phyloP scores from a whole-genome alignment of 805 yeast genomes.

The Lipomyces lipofer region DNA sequence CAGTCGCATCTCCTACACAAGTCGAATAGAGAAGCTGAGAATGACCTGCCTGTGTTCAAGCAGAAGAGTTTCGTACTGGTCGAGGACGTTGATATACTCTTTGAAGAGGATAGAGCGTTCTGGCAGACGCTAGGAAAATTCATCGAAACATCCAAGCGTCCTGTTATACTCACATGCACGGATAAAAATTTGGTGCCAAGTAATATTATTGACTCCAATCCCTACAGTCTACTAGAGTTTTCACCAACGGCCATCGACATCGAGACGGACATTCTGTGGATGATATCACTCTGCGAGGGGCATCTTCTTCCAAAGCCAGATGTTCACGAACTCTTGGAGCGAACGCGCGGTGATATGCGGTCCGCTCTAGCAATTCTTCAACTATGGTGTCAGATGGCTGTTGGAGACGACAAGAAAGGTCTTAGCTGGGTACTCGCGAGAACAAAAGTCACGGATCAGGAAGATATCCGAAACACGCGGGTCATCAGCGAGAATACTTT shows the following conservation, averaged over 20 bases:
- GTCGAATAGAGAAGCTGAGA: neutral
- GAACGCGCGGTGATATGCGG: conserved; percentile 34
- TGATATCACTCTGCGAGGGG: conserved; percentile 42
- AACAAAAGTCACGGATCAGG: neutral
- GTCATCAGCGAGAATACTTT: conserved; percentile 24
- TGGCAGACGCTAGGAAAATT: conserved; percentile 73
- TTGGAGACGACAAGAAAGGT: conserved; percentile 29
- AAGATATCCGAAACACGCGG: conserved; percentile 3
- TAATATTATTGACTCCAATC: conserved; percentile 47
- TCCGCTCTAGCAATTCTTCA: conserved; percentile 29
- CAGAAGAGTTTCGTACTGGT: conserved; percentile 70
- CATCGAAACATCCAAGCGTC: conserved; percentile 62
- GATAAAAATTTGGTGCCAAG: conserved; percentile 52
- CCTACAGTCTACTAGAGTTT: conserved; percentile 44
- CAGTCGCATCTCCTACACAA: conserved; percentile 70
- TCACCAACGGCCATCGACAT: conserved; percentile 24
- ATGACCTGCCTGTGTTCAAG: conserved; percentile 32
- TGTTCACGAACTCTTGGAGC: conserved; percentile 30
- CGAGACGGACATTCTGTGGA: conserved; percentile 36
- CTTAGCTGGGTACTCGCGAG: conserved; percentile 23
- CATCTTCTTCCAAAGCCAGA: conserved; percentile 33
- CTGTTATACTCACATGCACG: conserved; percentile 66
- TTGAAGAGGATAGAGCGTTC: conserved; percentile 74
- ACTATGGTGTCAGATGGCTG: conserved; percentile 35
- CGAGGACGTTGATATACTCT: conserved; percentile 83